These are phyloP conservation scores for Fusarium staphyleae DNA, from an alignment of 2,329 filamentous ascomycete genomes.

Conservation along the genomic window DNA sequence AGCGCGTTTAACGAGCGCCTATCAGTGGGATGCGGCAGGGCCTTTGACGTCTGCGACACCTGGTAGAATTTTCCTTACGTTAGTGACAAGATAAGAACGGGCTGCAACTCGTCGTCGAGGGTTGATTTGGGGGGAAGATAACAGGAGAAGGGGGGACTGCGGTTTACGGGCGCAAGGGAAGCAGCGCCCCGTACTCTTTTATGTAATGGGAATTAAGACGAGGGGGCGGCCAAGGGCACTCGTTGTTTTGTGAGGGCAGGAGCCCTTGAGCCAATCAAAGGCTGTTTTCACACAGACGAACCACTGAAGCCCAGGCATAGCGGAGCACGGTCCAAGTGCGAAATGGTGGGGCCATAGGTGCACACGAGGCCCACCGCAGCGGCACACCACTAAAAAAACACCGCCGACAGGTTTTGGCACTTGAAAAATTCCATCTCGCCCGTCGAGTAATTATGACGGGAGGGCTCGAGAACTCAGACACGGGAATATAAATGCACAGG, in stretches of 20 bases:
- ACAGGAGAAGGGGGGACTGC: constrained; percentile 31
- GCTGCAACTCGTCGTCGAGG: constrained; percentile 39
- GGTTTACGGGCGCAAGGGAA: constrained; percentile 32
- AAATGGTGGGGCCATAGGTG: constrained; percentile 18
- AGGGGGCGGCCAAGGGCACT: constrained; percentile 38
- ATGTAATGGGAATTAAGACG: constrained; percentile 50
- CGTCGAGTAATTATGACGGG: no score
- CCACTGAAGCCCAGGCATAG: neutral
- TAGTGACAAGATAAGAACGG: constrained; percentile 43
- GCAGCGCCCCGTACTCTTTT: constrained; percentile 47
- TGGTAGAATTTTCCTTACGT: constrained; percentile 39
- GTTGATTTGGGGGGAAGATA: constrained; percentile 42
- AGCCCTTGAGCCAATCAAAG: constrained; percentile 33
- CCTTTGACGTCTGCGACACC: constrained; percentile 33
- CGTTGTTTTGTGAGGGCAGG: constrained; percentile 34
- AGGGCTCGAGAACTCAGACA: neutral
- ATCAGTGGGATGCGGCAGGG: constrained; percentile 40
- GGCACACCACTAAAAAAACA: constrained; percentile 34
- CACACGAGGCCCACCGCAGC: constrained; percentile 10
- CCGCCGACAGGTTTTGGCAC: no score
- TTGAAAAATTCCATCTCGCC: no score
- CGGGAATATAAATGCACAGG: constrained; percentile 6
- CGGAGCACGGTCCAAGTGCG: constrained; percentile 6
- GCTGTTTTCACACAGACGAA: constrained; percentile 10
- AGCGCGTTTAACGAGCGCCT: constrained; percentile 43